Conservation (phyloP, 805 yeast genomes). For the Kodamaea kaohsiungensis region DNA sequence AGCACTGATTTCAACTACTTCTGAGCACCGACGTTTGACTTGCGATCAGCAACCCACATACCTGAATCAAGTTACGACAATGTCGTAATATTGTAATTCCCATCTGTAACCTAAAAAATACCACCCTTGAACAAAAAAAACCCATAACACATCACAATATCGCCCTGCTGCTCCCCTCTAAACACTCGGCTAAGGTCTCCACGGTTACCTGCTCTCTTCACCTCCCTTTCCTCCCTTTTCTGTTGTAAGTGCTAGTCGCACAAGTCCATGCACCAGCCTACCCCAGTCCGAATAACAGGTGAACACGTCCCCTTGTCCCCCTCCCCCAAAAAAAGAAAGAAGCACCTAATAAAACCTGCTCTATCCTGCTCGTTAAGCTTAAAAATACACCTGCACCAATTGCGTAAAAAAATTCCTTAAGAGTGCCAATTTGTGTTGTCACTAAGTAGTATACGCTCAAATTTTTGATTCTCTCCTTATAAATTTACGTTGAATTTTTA, state of each 20-base stretch:
- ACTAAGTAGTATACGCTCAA: constrained; percentile 1
- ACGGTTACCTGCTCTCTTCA: not conserved
- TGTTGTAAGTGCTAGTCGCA: no score
- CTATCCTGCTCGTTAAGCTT: constrained; percentile 8
- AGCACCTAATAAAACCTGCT: constrained; percentile 3
- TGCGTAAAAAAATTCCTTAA: not conserved
- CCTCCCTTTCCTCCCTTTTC: not conserved
- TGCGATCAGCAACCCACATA: no score
- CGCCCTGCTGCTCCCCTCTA: not conserved
- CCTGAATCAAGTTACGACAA: no score
- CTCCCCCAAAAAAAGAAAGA: not conserved
- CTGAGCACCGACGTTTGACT: no score
- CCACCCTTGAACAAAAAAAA: not conserved
- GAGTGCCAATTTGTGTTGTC: not conserved
- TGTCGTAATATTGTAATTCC: no score
- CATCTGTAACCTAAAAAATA: no score
- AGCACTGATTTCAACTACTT: no score
- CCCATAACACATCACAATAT: not conserved
- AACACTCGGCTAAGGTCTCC: not conserved
- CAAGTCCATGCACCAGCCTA: not conserved
- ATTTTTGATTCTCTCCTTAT: constrained; percentile 2
- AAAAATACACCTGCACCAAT: not conserved
- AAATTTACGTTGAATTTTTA: not conserved
- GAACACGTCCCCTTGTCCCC: not conserved
- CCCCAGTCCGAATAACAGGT: no score